Evolutionary conservation across 2,329 filamentous ascomycete genomes (phyloP).

Genomic region (Ceratocystis colombiana): DNA sequence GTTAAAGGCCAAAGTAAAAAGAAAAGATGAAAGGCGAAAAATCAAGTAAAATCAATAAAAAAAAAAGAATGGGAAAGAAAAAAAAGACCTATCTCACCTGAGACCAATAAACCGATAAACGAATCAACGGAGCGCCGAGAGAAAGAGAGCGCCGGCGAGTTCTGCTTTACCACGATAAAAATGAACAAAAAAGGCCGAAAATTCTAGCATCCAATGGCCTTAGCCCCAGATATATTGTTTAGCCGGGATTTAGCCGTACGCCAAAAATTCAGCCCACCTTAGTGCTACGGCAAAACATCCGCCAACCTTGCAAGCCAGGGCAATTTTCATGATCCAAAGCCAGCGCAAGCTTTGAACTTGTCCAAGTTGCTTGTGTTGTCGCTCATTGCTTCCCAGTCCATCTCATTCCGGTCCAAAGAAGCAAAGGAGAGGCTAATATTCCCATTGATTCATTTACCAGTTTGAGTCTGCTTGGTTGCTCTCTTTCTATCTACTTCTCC

Average conservation of each 20-base stretch:
- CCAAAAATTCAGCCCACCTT: slow-evolving; percentile 16
- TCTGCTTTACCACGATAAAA: slow-evolving; percentile 18
- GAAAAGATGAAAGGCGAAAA: background rate
- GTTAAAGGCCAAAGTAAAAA: background rate
- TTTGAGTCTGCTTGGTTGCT: background rate
- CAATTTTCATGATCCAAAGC: slow-evolving; percentile 17
- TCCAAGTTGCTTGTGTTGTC: background rate
- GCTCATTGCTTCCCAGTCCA: background rate
- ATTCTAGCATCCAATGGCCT: slow-evolving; percentile 20
- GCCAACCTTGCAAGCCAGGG: background rate
- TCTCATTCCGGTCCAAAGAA: background rate
- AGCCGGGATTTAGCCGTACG: slow-evolving; percentile 23
- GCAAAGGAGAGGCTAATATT: background rate
- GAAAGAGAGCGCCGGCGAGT: slow-evolving; percentile 14
- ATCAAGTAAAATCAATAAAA: background rate
- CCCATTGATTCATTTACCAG: background rate
- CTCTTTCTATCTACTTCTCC: background rate
- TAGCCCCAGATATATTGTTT: background rate
- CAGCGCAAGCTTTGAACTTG: slow-evolving; percentile 13
- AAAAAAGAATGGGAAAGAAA: background rate
- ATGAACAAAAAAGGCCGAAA: slow-evolving; percentile 21
- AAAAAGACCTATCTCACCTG: background rate
- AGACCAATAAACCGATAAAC: background rate
- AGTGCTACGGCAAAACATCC: background rate
- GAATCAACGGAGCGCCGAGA: slow-evolving; percentile 4